These are phyloP conservation scores for Venturia nashicola DNA, from an alignment of 2,329 filamentous ascomycete species.

Conservation along the genomic window DNA sequence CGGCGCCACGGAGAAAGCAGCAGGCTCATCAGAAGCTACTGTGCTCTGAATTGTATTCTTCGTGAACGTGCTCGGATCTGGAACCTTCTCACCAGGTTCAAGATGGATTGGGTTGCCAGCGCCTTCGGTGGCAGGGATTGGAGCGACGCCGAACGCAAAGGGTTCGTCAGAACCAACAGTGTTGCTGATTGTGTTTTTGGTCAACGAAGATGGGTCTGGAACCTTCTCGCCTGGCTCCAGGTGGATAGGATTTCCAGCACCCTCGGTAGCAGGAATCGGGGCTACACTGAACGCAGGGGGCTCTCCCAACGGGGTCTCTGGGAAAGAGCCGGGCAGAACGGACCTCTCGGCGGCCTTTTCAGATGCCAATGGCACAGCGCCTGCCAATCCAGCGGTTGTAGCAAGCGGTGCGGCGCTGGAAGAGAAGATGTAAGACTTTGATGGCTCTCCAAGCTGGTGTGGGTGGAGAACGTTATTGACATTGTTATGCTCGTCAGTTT, in stretches of 20 bases:
- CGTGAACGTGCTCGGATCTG: slow-evolving; percentile 51
- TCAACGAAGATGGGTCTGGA: slow-evolving; percentile 52
- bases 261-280: slow-evolving; percentile 47
- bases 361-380: slow-evolving; percentile 50
- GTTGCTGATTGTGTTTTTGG: slow-evolving; percentile 57
- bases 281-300: slow-evolving; percentile 39
- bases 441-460: slow-evolving; percentile 51
- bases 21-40: slow-evolving; percentile 20
- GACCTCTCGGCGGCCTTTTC: slow-evolving; percentile 24
- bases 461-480: slow-evolving; percentile 84
- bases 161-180: slow-evolving; percentile 30
- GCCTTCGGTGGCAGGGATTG: slow-evolving; percentile 45
- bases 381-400: slow-evolving; percentile 59
- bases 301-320: slow-evolving; percentile 37
- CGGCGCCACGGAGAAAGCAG: slow-evolving; percentile 44
- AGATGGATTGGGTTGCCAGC: slow-evolving; percentile 69
- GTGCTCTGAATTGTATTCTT: slow-evolving; percentile 58
- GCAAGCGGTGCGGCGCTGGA: slow-evolving; percentile 59
- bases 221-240: slow-evolving; percentile 71
- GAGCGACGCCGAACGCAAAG: slow-evolving; percentile 40
- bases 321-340: slow-evolving; percentile 53
- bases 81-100: slow-evolving; percentile 69
- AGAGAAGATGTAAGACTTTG: slow-evolving; percentile 36
- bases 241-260: slow-evolving; percentile 64
- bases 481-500: slow-evolving; percentile 73